Base-by-base conservation (phyloP, 192 early-diverging fungal genomes). In the Spizellomyces punctatus region DNA sequence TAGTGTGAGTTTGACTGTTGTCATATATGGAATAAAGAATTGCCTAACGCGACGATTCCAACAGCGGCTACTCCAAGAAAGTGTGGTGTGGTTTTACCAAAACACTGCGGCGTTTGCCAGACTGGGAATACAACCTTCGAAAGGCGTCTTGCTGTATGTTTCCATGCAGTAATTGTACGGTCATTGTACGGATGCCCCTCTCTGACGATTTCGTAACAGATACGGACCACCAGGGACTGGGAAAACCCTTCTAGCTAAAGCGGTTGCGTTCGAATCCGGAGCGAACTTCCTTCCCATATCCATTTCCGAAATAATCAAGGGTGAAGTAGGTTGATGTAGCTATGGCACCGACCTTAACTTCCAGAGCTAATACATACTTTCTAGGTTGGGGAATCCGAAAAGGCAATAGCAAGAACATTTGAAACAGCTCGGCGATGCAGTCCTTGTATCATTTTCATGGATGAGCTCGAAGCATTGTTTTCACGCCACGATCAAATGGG, bases 391-490 rank as follows among this genome's bases (percentile, higher is more conserved):
- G 95, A 95, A 76, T 96, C 94, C 0, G 96, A 96, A 78, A 98
- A 98, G 78, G 91, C 94, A 6, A 88, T 96, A 14, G 83, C 88
- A 0, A 76, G 79, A 0, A 73, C 91, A 7, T 98, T 98, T 75
- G 77, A 82, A 52, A 86, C 79, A 0, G 96, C 95, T 3, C 81
- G 78, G 36, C 83, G 85, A 58, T 81, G 81, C 42, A 85, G 83
- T 14, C 95, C 96, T 0, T 90, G 86, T 66, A 90, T 98, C 43
- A 76, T 98, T 12, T 98, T 98, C 80, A 82, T 98, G 19, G 96
- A 98, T 76, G 95, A 98, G 73, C 82, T 98, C 55, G 96, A 98
- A 63, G 89, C 93, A 4, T 78, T 98, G 41, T 96, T 96, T 80
- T 86, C 90, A 27, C 75, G 72, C 9, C 81, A 90, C 62, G 93